phyloP scores from a whole-genome alignment of 768 basidiomycete species.

The Naganishia onofrii region DNA sequence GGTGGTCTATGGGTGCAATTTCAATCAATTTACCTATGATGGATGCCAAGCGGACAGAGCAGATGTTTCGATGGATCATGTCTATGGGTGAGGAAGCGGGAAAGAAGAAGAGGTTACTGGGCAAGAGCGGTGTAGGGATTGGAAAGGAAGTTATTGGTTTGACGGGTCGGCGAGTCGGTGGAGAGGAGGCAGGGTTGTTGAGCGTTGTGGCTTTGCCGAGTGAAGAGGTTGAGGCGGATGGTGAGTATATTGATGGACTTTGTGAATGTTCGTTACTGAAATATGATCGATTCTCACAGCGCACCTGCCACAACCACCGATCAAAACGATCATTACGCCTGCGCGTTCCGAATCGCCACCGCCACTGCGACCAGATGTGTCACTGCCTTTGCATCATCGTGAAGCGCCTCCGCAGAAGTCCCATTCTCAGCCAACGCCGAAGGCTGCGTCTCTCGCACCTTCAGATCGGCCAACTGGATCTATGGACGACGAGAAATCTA shows the following conservation, averaged over 20 bases:
- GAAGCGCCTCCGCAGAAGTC: slow-evolving; percentile 2
- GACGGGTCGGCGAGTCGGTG: slow-evolving; percentile 14
- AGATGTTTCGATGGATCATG: slow-evolving; percentile 34
- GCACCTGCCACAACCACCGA: neutral
- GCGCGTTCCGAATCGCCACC: slow-evolving; percentile 30
- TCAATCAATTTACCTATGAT: slow-evolving; percentile 52
- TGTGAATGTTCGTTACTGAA: neutral
- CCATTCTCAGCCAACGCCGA: neutral
- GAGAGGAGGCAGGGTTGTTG: slow-evolving; percentile 23
- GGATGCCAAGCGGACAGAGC: slow-evolving; percentile 33
- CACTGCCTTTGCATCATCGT: slow-evolving; percentile 30
- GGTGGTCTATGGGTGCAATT: slow-evolving; percentile 82
- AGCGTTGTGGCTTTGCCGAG: slow-evolving; percentile 30
- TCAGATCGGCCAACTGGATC: neutral
- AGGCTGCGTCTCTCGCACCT: neutral
- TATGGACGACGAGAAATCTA: neutral
- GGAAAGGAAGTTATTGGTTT: slow-evolving; percentile 17
- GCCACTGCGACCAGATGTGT: slow-evolving; percentile 28
- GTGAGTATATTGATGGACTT: slow-evolving; percentile 2
- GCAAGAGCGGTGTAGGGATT: slow-evolving; percentile 17
- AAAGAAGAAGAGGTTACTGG: slow-evolving; percentile 21
- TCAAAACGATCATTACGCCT: slow-evolving; percentile 20
- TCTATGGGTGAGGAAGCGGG: slow-evolving; percentile 20
- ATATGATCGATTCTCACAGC: neutral
- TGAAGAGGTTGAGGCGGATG: slow-evolving; percentile 23